A percentile compares a stretch with the other conserved stretches of the same genome.
These are phyloP conservation scores for Graphilbum ipis-grandicollis DNA, from an alignment of 2,329 filamentous ascomycete species.

Conservation along the genomic window DNA sequence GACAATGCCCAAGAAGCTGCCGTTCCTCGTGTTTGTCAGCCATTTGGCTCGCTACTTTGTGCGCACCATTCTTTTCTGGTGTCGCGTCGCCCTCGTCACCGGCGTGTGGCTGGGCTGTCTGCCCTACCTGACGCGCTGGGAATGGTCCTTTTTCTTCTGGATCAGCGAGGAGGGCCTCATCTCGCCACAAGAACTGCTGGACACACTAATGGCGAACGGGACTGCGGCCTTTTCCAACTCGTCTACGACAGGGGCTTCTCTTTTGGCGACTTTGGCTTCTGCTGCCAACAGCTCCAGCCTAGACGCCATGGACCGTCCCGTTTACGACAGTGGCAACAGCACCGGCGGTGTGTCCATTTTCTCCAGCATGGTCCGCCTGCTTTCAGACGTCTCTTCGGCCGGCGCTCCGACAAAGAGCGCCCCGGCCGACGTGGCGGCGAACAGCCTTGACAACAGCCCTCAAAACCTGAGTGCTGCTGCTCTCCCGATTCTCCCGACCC, in stretches of 20 bases:
- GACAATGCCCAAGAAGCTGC: conserved; percentile 76
- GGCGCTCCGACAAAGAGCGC: too few species aligned
- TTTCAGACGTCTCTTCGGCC: not conserved
- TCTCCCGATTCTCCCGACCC: conserved; percentile 12
- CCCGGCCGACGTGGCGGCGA: too few species aligned
- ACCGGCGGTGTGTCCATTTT: not conserved
- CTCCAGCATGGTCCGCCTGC: conserved; percentile 7
- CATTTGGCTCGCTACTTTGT: conserved; percentile 60
- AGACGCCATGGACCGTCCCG: not conserved
- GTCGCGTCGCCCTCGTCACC: conserved; percentile 59
- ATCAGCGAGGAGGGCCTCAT: conserved; percentile 58
- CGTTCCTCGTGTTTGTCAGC: conserved; percentile 61
- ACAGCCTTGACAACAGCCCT: too few species aligned
- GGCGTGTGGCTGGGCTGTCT: conserved; percentile 81
- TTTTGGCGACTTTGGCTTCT: too few species aligned
- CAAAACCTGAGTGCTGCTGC: too few species aligned
- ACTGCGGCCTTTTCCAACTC: too few species aligned
- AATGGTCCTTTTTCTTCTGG: conserved; percentile 94
- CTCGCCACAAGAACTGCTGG: not conserved
- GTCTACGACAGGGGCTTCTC: too few species aligned
- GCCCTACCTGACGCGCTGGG: conserved; percentile 76
- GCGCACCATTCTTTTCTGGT: conserved; percentile 57
- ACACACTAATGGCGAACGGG: conserved; percentile 18
- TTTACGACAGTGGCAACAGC: not conserved
- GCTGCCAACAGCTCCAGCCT: too few species aligned